These are phyloP conservation scores for Zelonia costaricensis DNA, from an alignment of 208 protist species.

Conservation along the genomic window DNA sequence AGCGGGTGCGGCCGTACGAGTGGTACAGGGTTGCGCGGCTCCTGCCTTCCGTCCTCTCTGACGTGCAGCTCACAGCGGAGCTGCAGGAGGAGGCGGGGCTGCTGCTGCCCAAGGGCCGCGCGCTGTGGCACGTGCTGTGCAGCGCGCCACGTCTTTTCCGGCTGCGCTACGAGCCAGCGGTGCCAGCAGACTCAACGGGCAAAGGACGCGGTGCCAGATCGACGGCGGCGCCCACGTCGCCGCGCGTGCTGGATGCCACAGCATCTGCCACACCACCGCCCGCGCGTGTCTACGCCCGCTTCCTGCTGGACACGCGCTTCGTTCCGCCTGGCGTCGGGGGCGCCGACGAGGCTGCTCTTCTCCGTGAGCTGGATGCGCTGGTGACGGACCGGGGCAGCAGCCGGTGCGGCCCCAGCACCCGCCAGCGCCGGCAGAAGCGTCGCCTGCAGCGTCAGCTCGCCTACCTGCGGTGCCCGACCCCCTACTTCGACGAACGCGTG, in stretches of 20 bases:
- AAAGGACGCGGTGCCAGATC: background rate
- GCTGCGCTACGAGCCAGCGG: background rate
- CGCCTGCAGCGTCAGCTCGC: slow-evolving; percentile 53
- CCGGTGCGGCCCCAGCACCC: slow-evolving; percentile 23
- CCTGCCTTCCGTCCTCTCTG: slow-evolving; percentile 34
- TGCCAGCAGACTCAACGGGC: background rate
- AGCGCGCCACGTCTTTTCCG: slow-evolving; percentile 58
- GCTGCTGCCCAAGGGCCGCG: slow-evolving; percentile 49
- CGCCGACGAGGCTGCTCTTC: slow-evolving; percentile 15
- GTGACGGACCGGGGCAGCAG: slow-evolving; percentile 28
- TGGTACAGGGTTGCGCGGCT: slow-evolving; percentile 80
- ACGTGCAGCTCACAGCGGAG: slow-evolving; percentile 39
- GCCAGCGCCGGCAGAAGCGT: slow-evolving; percentile 42
- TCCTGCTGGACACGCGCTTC: slow-evolving; percentile 41
- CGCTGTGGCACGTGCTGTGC: slow-evolving; percentile 71
- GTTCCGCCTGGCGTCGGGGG: slow-evolving; percentile 21
- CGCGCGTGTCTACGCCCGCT: slow-evolving; percentile 37
- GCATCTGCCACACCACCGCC: background rate
- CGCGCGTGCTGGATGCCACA: background rate
- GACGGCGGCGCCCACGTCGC: background rate
- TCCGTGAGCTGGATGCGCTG: slow-evolving; percentile 30
- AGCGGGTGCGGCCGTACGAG: slow-evolving; percentile 72
- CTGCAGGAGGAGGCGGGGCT: slow-evolving; percentile 34
- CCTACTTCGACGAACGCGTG: slow-evolving; percentile 76
- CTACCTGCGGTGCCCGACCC: slow-evolving; percentile 54